Percentiles rank a stretch among this genome's conserved stretches.
These are phyloP conservation scores for Tuber calosporum DNA, from an alignment of 495 filamentous ascomycete species.

Conservation along the genomic window DNA sequence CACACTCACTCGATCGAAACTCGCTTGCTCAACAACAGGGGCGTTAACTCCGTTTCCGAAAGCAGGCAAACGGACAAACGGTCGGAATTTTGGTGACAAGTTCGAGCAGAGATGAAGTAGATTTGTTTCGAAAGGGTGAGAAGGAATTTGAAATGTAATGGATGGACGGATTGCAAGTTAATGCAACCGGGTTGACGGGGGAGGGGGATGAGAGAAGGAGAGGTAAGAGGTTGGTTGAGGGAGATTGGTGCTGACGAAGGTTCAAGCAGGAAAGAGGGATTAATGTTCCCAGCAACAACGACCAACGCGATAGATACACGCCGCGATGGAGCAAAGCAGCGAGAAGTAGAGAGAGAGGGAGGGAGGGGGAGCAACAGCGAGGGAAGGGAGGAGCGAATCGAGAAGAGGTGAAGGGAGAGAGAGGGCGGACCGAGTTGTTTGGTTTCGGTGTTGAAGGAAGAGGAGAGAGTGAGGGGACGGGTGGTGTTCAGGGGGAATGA, in stretches of 20 bases:
- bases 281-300: neutral
- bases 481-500: slow-evolving; percentile 11
- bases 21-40: slow-evolving; percentile 30
- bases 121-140: slow-evolving; percentile 16
- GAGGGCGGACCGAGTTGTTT: slow-evolving; percentile 29
- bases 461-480: slow-evolving; percentile 15
- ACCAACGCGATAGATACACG: neutral
- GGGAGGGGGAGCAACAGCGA: slow-evolving; percentile 8
- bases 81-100: neutral
- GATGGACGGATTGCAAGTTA: slow-evolving; percentile 37
- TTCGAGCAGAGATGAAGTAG: neutral
- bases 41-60: slow-evolving; percentile 31
- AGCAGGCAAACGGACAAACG: slow-evolving; percentile 3
- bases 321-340: slow-evolving; percentile 22
- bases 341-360: slow-evolving; percentile 12
- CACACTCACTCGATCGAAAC: slow-evolving; percentile 32
- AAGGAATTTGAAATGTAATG: slow-evolving; percentile 9
- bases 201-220: slow-evolving; percentile 15
- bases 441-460: slow-evolving; percentile 17
- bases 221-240: slow-evolving; percentile 14
- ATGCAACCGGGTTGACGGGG: slow-evolving; percentile 30
- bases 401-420: slow-evolving; percentile 17
- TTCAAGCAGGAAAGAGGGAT: neutral
- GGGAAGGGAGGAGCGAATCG: slow-evolving; percentile 15
- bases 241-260: slow-evolving; percentile 14